Evolutionary conservation across 495 filamentous ascomycete genomes (phyloP).

Genomic region (Penicillium coprophilum): DNA sequence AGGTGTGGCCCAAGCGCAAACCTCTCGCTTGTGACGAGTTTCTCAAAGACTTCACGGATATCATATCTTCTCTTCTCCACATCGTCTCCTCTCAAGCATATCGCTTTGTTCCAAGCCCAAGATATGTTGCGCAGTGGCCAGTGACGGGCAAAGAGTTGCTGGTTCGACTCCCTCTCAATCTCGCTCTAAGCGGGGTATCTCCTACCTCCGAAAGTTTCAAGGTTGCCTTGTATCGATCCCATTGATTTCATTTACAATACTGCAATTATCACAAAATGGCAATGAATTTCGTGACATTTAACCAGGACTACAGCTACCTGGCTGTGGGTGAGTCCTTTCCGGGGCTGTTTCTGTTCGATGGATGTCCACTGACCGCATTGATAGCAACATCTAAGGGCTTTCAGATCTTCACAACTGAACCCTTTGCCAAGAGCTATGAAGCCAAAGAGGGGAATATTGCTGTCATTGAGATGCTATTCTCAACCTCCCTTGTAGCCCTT

Average conservation of each 20-base stretch:
- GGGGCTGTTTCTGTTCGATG: neutral
- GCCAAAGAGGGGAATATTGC: constrained; percentile 90
- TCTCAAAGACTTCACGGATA: constrained; percentile 26
- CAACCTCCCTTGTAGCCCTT: constrained; percentile 93
- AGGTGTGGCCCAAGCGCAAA: constrained; percentile 47
- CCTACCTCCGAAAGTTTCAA: constrained; percentile 13
- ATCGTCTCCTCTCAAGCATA: constrained; percentile 2
- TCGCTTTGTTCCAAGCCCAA: neutral
- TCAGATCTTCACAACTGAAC: constrained; percentile 93
- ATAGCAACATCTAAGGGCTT: constrained; percentile 86
- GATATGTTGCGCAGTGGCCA: constrained; percentile 20
- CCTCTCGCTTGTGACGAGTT: constrained; percentile 41
- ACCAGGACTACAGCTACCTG: constrained; percentile 96
- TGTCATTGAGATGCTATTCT: constrained; percentile 98
- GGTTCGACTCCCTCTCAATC: constrained; percentile 14
- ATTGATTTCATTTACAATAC: neutral
- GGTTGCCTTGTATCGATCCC: constrained; percentile 17
- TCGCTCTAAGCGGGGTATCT: constrained; percentile 26
- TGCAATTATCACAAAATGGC: constrained; percentile 48
- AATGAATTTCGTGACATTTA: constrained; percentile 98
- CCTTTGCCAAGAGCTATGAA: constrained; percentile 89
- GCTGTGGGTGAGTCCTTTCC: constrained; percentile 69
- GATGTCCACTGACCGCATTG: constrained; percentile 29
- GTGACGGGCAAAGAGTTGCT: constrained; percentile 29
- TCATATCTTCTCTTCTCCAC: constrained; percentile 24